Evolutionary conservation across 306 rosid genomes (phyloP), one percentile per base, ranked within the genome.

Genomic region (Potentilla sterilis): DNA sequence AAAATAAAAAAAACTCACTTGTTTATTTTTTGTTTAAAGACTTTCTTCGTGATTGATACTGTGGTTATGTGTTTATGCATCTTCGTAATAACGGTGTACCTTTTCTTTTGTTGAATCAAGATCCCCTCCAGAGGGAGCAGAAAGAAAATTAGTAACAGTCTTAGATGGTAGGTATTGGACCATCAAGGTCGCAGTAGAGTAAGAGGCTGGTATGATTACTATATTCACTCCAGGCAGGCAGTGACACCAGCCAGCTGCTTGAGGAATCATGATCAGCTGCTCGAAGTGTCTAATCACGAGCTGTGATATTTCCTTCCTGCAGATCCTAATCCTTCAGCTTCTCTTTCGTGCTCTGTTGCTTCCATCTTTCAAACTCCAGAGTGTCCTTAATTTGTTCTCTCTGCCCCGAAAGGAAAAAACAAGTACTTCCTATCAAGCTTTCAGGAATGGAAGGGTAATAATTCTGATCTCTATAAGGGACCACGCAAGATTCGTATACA

Each of bases 241-340:
- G 69, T 64, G 46, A 37, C 69, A 64, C 46, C 9, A 35, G 5
- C 9, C 4, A 19, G 15, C 35, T 58, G 19, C 46, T 37, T 37
- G 44, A 2, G 10, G 55, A 73, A 73, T 75, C 22, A 70, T 63
- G 72, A 69, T 37, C 69, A 37, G 55, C 81, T 22, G 51, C 72
- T 71, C 28, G 73, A 78, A 41, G 64, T 51, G 81, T 78, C 81
- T 48, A 63, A 51, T 78, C 77, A 66, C 47, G 9, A 54, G 28
- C 64, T 59, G 37, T 35, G 47, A 76, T 66, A 48, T 18, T 28
- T 51, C 21, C 42, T 28, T 51, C 21, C 42, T 35, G 14, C 12
- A 48, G 46, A 34, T 70, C 34, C 40, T 44, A 12, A 44, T 47
- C 58, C 42, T 28, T 43, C 16, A 18, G 38, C 40, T 46, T 49